Base-by-base conservation (phyloP, 1,139 yeast genomes). In the Suzukiozyma palmioleophila region DNA sequence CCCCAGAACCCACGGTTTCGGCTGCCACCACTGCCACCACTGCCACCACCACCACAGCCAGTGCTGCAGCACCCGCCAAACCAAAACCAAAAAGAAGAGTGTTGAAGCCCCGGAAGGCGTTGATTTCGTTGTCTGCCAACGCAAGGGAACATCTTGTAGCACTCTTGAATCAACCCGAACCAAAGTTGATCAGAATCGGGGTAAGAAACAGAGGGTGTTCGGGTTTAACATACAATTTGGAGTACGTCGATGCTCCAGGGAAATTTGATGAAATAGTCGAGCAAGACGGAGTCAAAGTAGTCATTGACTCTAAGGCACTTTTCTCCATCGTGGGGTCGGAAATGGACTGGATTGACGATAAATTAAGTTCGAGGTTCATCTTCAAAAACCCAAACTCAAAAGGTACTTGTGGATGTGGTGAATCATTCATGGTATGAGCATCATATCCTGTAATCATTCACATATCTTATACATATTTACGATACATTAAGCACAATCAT, bases 351-450 rank as follows among this genome's bases (percentile, higher is more conserved):
- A 72, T 87, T 43, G 97, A 92, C 56, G 97, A 92, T 58, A 89
- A 88, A 62, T 70, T 92, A 48, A 79, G 90, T 28, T 82, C 95
- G 13, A 77, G 95, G 56, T 92, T 92, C 60, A 88, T 92, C 29
- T 92, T 92, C 70, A 82, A 76, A 62, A 92, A 92, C 62, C 98
- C 98, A 45, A 92, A 92, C 63, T 84, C 95, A 36, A 92, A 90
- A 68, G 97, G 97, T 26, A 86, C 96, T 40, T 92, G 98, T 65
- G 98, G 98, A 13, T 92, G 98, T 62, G 98, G 97, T 41, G 98
- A 92, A 66, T 87, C 96, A 6, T 92, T 92, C 61, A 90, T 90
- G 97, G 96, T 89, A 7, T 89, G 66, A 59, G 30, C 13, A 18
- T 18, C 22, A 18, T 18, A 18, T 18, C 21, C 15, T 7, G 32